Conservation (phyloP, 2,329 filamentous ascomycete species). For the Sphaerulina musiva region DNA sequence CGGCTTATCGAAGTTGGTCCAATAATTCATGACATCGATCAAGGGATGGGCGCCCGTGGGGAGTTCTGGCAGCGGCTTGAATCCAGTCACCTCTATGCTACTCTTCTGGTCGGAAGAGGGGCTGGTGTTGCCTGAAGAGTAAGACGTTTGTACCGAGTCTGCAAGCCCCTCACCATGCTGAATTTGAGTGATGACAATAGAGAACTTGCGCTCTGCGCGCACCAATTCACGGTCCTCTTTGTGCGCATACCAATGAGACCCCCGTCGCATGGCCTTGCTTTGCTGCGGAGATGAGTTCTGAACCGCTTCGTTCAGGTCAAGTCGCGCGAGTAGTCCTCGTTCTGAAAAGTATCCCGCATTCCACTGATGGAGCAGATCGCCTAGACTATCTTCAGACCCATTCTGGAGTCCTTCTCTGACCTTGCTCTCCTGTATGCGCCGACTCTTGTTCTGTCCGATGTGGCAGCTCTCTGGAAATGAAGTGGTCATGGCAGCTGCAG, state of each 20-base stretch:
- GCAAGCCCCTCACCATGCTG: slow-evolving; percentile 10
- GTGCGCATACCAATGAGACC: slow-evolving; percentile 12
- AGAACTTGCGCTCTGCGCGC: slow-evolving; percentile 23
- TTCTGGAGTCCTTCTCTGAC: slow-evolving; percentile 19
- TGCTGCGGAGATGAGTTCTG: slow-evolving; percentile 16
- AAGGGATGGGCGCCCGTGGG: slow-evolving; percentile 2
- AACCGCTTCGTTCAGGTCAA: slow-evolving; percentile 22
- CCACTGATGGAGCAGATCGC: slow-evolving; percentile 22
- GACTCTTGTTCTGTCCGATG: slow-evolving; percentile 15
- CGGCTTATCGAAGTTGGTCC: neutral
- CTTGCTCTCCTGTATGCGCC: slow-evolving; percentile 20
- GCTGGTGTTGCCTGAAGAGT: neutral
- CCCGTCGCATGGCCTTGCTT: slow-evolving; percentile 14
- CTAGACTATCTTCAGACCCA: slow-evolving; percentile 17
- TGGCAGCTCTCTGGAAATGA: slow-evolving; percentile 5
- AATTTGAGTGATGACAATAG: slow-evolving; percentile 21
- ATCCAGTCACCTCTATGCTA: neutral
- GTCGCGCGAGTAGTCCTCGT: slow-evolving; percentile 19
- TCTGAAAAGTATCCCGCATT: slow-evolving; percentile 23
- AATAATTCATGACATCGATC: slow-evolving; percentile 1
- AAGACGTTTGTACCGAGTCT: neutral
- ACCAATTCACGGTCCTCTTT: slow-evolving; percentile 19
- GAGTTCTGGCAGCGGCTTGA: slow-evolving; percentile 11
- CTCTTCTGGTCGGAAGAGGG: neutral
- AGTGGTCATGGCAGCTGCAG: slow-evolving; percentile 14